Conservation (phyloP, 2,329 filamentous ascomycete species). For the Xylaria polymorpha region DNA sequence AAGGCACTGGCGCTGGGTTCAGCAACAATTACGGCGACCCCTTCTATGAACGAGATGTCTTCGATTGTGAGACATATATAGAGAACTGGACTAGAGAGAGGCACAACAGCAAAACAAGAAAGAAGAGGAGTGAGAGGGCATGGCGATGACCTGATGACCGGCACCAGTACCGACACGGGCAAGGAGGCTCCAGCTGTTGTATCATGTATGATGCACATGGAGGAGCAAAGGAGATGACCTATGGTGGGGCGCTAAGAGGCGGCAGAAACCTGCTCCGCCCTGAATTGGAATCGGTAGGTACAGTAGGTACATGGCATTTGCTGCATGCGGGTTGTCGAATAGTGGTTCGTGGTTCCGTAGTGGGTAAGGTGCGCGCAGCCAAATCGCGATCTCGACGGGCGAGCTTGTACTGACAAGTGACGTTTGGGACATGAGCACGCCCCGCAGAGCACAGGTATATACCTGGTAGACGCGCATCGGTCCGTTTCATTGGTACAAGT, state of each 20-base stretch:
- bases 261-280: conserved; percentile 23
- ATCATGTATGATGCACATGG: conserved; percentile 36
- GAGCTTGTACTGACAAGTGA: conserved; percentile 8
- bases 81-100: background rate
- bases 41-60: conserved; percentile 18
- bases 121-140: background rate
- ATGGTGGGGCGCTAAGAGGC: conserved; percentile 2
- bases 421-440: background rate
- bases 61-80: conserved; percentile 21
- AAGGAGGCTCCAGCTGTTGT: conserved; percentile 29
- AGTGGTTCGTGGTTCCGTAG: background rate
- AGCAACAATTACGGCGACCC: background rate
- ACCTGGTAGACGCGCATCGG: background rate
- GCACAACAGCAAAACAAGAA: conserved; percentile 2
- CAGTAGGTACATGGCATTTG: background rate
- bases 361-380: conserved; percentile 19
- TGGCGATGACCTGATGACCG: conserved; percentile 12
- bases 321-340: conserved; percentile 2
- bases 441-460: conserved; percentile 1
- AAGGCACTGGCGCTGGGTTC: background rate
- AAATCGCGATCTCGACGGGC: conserved; percentile 31
- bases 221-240: conserved; percentile 21
- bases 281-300: conserved; percentile 13
- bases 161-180: conserved; percentile 32
- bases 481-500: conserved; percentile 19